Evolutionary conservation across 1,284 basidiomycete species (phyloP).

Genomic region (Boletus coffeatus): DNA sequence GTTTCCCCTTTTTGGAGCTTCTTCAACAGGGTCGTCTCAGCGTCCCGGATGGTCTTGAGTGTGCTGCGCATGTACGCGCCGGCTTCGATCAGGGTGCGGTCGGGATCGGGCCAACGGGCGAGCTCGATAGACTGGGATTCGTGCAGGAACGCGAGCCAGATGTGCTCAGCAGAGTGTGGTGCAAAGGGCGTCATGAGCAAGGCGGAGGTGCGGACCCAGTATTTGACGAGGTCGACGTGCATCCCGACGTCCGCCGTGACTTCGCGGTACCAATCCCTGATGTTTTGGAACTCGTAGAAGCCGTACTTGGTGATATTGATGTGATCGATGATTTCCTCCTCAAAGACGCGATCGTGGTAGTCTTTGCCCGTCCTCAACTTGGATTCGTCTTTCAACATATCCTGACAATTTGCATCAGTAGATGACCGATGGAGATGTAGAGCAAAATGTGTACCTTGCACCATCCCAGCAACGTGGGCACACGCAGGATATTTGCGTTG

Average conservation of each 20-base stretch:
- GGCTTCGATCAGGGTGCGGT: conserved; percentile 59
- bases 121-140: conserved; percentile 75
- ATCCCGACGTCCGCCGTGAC: conserved; percentile 87
- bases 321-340: conserved; percentile 76
- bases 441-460: conserved; percentile 61
- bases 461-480: conserved; percentile 92
- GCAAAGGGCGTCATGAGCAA: conserved; percentile 87
- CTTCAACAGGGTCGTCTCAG: conserved; percentile 77
- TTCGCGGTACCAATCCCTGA: conserved; percentile 96
- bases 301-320: conserved; percentile 83
- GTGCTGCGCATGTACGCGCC: conserved; percentile 82
- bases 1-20: conserved; percentile 65
- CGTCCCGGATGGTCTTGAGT: conserved; percentile 87
- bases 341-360: conserved; percentile 87
- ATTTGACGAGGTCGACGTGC: conserved; percentile 75
- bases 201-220: conserved; percentile 81
- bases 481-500: conserved; percentile 93
- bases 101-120: conserved; percentile 74
- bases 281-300: conserved; percentile 93
- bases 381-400: conserved; percentile 64
- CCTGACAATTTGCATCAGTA: conserved; percentile 40
- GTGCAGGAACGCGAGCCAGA: conserved; percentile 78
- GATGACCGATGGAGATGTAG: background rate
- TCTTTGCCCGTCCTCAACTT: conserved; percentile 70
- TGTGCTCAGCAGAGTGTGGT: conserved; percentile 93